Percentiles rank a stretch among this genome's conserved stretches.
Conservation (phyloP, 805 yeast genomes). For the Candida verbasci region DNA sequence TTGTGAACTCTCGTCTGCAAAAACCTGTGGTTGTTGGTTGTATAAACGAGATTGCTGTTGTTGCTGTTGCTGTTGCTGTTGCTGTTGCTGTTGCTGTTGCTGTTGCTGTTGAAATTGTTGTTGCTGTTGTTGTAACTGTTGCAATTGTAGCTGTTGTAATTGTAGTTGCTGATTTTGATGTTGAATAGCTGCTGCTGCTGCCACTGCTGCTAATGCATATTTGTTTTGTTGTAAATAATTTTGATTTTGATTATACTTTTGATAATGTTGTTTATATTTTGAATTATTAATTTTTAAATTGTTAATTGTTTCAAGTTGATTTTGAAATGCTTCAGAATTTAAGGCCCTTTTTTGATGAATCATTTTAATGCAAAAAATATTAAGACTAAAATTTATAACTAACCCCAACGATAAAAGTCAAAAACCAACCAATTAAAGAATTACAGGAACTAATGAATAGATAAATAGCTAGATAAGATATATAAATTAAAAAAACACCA, state of each 20-base stretch:
- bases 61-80: constrained; percentile 3
- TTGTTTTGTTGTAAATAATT: constrained; percentile 15
- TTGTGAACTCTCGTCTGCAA: constrained; percentile 10
- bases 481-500: not conserved
- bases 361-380: not conserved
- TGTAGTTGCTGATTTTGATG: constrained; percentile 18
- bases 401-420: not conserved
- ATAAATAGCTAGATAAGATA: too few species aligned
- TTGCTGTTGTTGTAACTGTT: constrained; percentile 8
- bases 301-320: constrained; percentile 24
- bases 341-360: constrained; percentile 21
- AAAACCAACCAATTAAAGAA: not conserved
- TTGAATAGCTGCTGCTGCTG: constrained; percentile 30
- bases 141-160: constrained; percentile 8
- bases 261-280: constrained; percentile 6
- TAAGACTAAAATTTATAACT: not conserved
- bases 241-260: constrained; percentile 5
- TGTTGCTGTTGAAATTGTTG: constrained; percentile 12
- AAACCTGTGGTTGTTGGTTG: constrained; percentile 6
- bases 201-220: constrained; percentile 24
- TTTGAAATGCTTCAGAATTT: constrained; percentile 22
- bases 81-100: constrained; percentile 9
- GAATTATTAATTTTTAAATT: constrained; percentile 9
- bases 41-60: not conserved
- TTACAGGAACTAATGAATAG: too few species aligned